Conservation (phyloP, 2,329 filamentous ascomycete genomes). For the Paraphoma sp. region DNA sequence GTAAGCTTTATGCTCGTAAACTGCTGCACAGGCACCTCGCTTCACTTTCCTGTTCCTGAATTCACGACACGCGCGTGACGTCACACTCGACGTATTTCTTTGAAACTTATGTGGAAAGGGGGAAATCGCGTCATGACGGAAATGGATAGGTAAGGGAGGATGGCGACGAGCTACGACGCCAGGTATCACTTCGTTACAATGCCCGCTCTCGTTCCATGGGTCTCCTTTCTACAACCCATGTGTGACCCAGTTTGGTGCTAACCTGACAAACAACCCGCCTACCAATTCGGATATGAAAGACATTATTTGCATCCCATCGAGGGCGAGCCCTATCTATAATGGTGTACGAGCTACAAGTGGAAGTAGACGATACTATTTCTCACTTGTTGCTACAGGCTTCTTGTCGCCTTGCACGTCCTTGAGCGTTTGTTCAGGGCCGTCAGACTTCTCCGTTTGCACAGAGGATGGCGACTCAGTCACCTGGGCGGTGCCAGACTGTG, state of each 20-base stretch:
- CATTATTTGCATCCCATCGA: slow-evolving; percentile 9
- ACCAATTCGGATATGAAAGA: slow-evolving; percentile 21
- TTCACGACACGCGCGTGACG: background rate
- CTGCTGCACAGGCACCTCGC: background rate
- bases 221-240: slow-evolving; percentile 29
- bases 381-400: slow-evolving; percentile 21
- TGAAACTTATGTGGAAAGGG: too few species aligned
- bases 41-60: slow-evolving; percentile 3
- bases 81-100: background rate
- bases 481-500: slow-evolving; percentile 24
- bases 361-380: slow-evolving; percentile 25
- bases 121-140: slow-evolving; percentile 7
- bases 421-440: slow-evolving; percentile 15
- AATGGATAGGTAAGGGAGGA: slow-evolving; percentile 21
- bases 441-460: slow-evolving; percentile 46
- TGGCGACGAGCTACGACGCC: slow-evolving; percentile 40
- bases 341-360: slow-evolving; percentile 2
- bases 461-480: slow-evolving; percentile 46
- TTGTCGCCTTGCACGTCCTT: slow-evolving; percentile 27
- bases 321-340: background rate
- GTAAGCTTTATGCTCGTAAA: slow-evolving; percentile 26
- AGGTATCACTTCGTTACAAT: slow-evolving; percentile 48
- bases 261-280: slow-evolving; percentile 16
- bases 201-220: slow-evolving; percentile 26
- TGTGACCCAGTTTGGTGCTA: slow-evolving; percentile 21